Base-by-base conservation (phyloP, 2,329 filamentous ascomycete species). In the Chaetomiaceae sp. region DNA sequence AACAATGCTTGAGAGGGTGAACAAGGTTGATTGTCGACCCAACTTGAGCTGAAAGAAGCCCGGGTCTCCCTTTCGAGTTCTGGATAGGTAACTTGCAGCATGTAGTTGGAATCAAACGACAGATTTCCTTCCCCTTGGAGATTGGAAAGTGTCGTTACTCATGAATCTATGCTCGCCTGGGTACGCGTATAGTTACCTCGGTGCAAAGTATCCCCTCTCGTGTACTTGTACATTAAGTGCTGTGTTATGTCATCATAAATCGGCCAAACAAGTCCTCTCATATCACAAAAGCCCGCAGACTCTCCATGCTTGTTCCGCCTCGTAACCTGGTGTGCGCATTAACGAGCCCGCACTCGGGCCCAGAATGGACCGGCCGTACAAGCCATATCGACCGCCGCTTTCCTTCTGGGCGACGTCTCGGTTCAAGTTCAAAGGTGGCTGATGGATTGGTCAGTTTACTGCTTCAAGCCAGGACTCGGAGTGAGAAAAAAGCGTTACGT, bases 331-430 rank as follows among this genome's bases (percentile, higher is more conserved):
- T 61, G 46, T 63, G 63, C 1, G 64, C 59, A 33, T 63, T 67
- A 6, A 65, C 40, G 14, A 51, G 19, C 9, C 64, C 46, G 38
- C 55, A 45, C 23, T 57, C 53, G 43, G 62, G 60, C 19, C 59
- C 60, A n/a, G 54, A 59, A 34, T 67, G 62, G 31, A 60, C 59
- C 1, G 65, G 59, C 22, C 64, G 59, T 17, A 68, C 66, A 7
- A 68, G 46, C 66, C 66, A 68, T 39, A 68, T 61, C 0, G 62
- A 60, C 15, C 66, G 57, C 15, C 53, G 53, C 46, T 64, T 65
- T 2, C 17, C 38, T 37, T 48, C 40, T 31, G 33, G 44, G 47
- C n/a, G 17, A 27, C 2, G 29, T 31, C 17, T 31, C 3, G 33
- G 47, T 3, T 49, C 57, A 54, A 36, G 4, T 3, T 49, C 57